These are phyloP conservation scores for Trichocomaceae sp. DNA, from an alignment of 2,329 filamentous ascomycete species.

Conservation along the genomic window DNA sequence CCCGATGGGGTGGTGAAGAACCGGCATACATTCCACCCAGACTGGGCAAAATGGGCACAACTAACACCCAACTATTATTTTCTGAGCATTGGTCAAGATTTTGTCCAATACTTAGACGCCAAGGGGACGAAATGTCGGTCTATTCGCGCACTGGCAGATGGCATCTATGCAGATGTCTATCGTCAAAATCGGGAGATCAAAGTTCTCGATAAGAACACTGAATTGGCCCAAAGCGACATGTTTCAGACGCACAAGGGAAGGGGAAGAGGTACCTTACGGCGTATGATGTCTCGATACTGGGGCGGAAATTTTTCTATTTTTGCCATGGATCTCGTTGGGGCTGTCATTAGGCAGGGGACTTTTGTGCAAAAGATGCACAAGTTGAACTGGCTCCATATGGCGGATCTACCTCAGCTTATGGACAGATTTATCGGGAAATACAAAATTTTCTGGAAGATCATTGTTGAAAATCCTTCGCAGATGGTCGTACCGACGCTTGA, in stretches of 20 bases:
- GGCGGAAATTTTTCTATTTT: conserved; percentile 32
- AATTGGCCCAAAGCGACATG: conserved; percentile 42
- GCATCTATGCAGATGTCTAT: background rate
- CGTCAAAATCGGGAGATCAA: background rate
- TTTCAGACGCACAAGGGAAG: conserved; percentile 22
- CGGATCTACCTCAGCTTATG: conserved; percentile 49
- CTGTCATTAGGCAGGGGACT: conserved; percentile 36
- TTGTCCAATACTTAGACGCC: background rate
- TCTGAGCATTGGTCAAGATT: background rate
- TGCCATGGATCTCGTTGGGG: conserved; percentile 33
- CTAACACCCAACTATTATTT: conserved; percentile 3
- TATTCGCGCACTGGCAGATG: conserved; percentile 1
- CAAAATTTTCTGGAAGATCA: conserved; percentile 39
- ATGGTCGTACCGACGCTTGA: conserved; percentile 31
- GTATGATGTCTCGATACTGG: conserved; percentile 40
- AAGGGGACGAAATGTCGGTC: conserved; percentile 1
- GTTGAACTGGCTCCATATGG: conserved; percentile 69
- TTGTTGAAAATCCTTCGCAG: conserved; percentile 27
- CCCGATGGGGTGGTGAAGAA: conserved; percentile 39
- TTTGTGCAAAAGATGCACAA: conserved; percentile 59
- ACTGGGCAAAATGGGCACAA: conserved; percentile 5
- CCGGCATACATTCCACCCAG: too few relatives aligned
- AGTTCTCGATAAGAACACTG: conserved; percentile 21
- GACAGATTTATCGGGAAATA: conserved; percentile 53
- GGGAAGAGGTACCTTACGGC: conserved; percentile 39